Evolutionary conservation across 2,329 filamentous ascomycete species (phyloP).

Genomic region (Harringtonia aguacate): DNA sequence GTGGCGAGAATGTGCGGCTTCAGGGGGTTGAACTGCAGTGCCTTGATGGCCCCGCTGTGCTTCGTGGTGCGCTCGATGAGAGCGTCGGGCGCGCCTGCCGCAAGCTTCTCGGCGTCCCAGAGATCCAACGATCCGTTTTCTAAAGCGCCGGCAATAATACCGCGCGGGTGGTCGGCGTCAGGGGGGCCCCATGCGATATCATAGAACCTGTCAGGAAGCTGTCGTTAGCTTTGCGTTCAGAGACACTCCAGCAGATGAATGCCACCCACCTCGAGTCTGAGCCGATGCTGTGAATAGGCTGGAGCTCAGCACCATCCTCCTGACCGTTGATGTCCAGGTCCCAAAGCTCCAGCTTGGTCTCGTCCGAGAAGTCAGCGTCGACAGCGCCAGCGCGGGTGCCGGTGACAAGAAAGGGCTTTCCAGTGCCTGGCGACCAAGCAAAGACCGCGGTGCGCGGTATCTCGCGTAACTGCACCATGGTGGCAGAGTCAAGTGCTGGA

Average conservation of each 20-base stretch:
- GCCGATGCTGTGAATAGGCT: constrained; percentile 71
- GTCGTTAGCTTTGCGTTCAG: constrained; percentile 4
- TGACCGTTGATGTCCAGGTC: constrained; percentile 74
- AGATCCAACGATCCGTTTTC: constrained; percentile 90
- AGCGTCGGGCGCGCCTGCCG: constrained; percentile 53
- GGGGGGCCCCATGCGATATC: constrained; percentile 90
- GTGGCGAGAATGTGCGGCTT: constrained; percentile 86
- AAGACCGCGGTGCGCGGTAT: constrained; percentile 95
- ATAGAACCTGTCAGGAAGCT: constrained; percentile 65
- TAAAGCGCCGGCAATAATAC: constrained; percentile 88
- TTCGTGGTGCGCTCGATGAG: constrained; percentile 78
- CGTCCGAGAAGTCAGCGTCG: constrained; percentile 93
- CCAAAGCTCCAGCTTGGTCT: constrained; percentile 95
- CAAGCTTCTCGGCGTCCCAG: constrained; percentile 74
- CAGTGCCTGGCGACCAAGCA: constrained; percentile 81
- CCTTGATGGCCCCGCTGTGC: constrained; percentile 86
- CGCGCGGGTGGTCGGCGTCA: constrained; percentile 65
- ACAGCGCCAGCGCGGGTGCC: constrained; percentile 93
- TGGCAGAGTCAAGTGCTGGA: neutral
- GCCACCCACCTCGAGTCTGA: constrained; percentile 72
- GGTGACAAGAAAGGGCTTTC: constrained; percentile 75
- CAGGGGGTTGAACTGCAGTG: constrained; percentile 91
- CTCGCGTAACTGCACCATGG: constrained; percentile 93
- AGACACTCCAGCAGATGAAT: neutral
- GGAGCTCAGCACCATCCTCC: constrained; percentile 69